phyloP scores from a whole-genome alignment of 257 asterid species.

The Eucommia ulmoides region DNA sequence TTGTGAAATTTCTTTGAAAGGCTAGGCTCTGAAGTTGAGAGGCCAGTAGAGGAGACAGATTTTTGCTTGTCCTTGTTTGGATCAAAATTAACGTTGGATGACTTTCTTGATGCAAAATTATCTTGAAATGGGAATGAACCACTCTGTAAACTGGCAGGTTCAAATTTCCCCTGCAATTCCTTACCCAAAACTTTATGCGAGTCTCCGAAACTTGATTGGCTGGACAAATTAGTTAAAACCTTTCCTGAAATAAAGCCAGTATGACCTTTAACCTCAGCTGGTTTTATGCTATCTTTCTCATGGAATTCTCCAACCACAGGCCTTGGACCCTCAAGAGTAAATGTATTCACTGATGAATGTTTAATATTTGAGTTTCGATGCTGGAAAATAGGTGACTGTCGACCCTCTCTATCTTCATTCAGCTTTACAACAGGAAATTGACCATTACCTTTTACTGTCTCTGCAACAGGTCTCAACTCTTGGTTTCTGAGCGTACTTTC shows the following conservation, averaged over 20 bases:
- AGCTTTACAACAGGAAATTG: constrained; percentile 12
- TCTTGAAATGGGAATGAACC: constrained; percentile 24
- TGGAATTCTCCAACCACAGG: constrained; percentile 5
- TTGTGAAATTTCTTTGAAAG: constrained; percentile 55
- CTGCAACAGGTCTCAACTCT: constrained; percentile 4
- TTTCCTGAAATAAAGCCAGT: constrained; percentile 23
- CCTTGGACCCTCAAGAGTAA: constrained; percentile 11
- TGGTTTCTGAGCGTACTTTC: neutral
- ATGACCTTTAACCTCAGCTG: constrained; percentile 27
- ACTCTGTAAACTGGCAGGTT: constrained; percentile 21
- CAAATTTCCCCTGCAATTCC: constrained; percentile 25
- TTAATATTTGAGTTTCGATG: constrained; percentile 10
- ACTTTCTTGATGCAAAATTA: constrained; percentile 27
- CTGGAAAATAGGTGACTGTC: constrained; percentile 5
- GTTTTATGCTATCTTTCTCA: constrained; percentile 16
- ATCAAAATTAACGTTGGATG: constrained; percentile 15
- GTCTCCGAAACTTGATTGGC: constrained; percentile 26
- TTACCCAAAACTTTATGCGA: constrained; percentile 13
- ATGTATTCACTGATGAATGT: constrained; percentile 11
- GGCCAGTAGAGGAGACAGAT: constrained; percentile 18
- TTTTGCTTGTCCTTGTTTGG: constrained; percentile 24
- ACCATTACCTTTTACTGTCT: constrained; percentile 18
- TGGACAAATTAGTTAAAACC: constrained; percentile 21
- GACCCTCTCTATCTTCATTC: constrained; percentile 17
- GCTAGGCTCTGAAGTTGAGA: constrained; percentile 29